These are phyloP conservation scores for Chytriomyces hyalinus DNA, from an alignment of 192 early-diverging fungal species.

Conservation along the genomic window DNA sequence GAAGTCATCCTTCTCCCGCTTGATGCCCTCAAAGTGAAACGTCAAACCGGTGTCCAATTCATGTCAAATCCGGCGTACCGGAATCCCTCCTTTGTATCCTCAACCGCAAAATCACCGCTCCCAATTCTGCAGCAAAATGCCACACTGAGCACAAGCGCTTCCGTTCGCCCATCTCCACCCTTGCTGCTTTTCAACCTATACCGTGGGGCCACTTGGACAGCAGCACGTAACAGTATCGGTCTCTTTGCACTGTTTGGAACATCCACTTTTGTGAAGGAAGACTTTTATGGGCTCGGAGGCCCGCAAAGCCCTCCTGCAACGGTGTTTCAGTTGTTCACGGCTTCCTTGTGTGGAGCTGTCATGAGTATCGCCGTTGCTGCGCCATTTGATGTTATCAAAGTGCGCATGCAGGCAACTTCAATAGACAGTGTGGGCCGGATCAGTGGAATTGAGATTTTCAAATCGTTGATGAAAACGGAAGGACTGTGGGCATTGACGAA, in stretches of 20 bases:
- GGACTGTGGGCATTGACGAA: constrained; percentile 90
- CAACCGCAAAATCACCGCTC: not conserved
- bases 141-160: not conserved
- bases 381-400: constrained; percentile 95
- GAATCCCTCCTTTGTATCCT: constrained; percentile 3
- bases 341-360: constrained; percentile 85
- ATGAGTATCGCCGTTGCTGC: constrained; percentile 88
- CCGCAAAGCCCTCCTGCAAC: constrained; percentile 73
- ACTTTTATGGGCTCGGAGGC: constrained; percentile 76
- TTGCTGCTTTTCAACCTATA: constrained; percentile 30
- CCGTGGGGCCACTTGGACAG: constrained; percentile 86
- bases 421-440: constrained; percentile 77
- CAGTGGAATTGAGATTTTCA: constrained; percentile 73
- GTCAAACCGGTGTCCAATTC: constrained; percentile 77
- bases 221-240: constrained; percentile 87
- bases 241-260: constrained; percentile 93
- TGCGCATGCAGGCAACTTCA: constrained; percentile 89
- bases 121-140: constrained; percentile 14
- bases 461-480: constrained; percentile 80
- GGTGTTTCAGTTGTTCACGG: constrained; percentile 86
- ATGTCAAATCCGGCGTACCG: constrained; percentile 11
- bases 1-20: constrained; percentile 90
- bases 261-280: constrained; percentile 88
- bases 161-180: not conserved
- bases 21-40: constrained; percentile 92